A percentile compares a stretch with the other conserved stretches of the same genome.
Conservation (phyloP, 352 stramenopile species). For the Pythium angustatum region DNA sequence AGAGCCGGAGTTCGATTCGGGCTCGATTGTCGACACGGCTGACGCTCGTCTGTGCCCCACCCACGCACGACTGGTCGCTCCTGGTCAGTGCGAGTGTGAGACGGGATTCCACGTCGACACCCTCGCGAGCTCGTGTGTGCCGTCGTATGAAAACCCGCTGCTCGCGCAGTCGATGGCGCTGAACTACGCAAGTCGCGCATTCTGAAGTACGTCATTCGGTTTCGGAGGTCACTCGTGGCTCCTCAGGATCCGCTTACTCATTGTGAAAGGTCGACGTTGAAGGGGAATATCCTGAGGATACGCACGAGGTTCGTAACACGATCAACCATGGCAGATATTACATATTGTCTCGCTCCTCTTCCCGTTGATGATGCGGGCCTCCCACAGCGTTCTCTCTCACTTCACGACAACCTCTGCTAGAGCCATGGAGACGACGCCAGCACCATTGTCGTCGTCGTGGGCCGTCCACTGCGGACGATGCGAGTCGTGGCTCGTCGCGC, state of each 20-base stretch:
- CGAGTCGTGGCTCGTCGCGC: slow-evolving; percentile 15
- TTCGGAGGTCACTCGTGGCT: neutral
- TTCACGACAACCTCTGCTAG: too few species aligned
- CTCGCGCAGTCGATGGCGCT: slow-evolving; percentile 13
- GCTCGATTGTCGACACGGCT: neutral
- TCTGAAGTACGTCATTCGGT: slow-evolving; percentile 4
- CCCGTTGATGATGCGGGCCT: too few species aligned
- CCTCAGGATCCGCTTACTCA: neutral
- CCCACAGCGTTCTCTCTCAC: too few species aligned
- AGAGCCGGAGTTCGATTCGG: neutral
- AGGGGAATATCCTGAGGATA: slow-evolving; percentile 16
- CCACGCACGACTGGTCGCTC: slow-evolving; percentile 31
- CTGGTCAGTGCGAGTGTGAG: slow-evolving; percentile 50
- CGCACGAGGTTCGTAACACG: slow-evolving; percentile 6
- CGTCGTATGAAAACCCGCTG: slow-evolving; percentile 22
- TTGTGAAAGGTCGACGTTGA: slow-evolving; percentile 6
- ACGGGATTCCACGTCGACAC: slow-evolving; percentile 39
- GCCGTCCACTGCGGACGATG: slow-evolving; percentile 25
- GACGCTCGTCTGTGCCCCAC: slow-evolving; percentile 36
- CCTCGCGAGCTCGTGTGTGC: slow-evolving; percentile 36
- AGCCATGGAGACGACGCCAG: neutral
- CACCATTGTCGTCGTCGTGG: slow-evolving; percentile 13
- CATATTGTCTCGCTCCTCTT: neutral
- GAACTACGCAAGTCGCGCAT: slow-evolving; percentile 14
- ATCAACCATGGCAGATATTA: slow-evolving; percentile 1